Evolutionary conservation across 768 basidiomycete genomes (phyloP).

Genomic region (Cystobasidium onofrii): DNA sequence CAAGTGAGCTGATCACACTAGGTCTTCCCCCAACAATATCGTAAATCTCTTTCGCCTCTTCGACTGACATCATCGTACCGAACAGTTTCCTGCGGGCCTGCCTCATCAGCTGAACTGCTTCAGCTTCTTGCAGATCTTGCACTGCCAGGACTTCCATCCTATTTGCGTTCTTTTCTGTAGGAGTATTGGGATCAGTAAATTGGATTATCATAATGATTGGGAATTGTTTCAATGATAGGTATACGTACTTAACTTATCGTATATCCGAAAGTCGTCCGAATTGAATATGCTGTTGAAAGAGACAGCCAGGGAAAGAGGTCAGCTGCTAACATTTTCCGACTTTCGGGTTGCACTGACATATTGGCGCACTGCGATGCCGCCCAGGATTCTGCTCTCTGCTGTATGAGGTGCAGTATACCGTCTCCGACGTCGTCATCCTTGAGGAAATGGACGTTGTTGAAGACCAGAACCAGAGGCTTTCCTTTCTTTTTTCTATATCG

Average conservation of each 20-base stretch:
- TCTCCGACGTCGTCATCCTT: slow-evolving; percentile 61
- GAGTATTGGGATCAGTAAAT: too few relatives aligned
- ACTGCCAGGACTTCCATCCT: slow-evolving; percentile 71
- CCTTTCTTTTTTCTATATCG: slow-evolving; percentile 54
- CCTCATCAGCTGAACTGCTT: slow-evolving; percentile 56
- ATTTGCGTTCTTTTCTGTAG: slow-evolving; percentile 59
- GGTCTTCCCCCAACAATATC: slow-evolving; percentile 66
- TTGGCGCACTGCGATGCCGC: slow-evolving; percentile 49
- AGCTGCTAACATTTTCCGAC: slow-evolving; percentile 54
- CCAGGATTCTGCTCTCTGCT: slow-evolving; percentile 79
- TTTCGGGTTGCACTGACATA: too few relatives aligned
- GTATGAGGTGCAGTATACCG: slow-evolving; percentile 73
- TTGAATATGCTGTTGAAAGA: slow-evolving; percentile 53
- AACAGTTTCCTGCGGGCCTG: slow-evolving; percentile 51
- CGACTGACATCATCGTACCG: slow-evolving; percentile 46
- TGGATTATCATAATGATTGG: too few relatives aligned
- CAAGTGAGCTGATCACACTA: slow-evolving; percentile 63
- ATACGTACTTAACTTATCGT: slow-evolving; percentile 57
- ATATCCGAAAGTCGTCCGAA: slow-evolving; percentile 81
- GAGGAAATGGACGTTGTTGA: slow-evolving; percentile 57
- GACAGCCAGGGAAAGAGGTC: slow-evolving; percentile 49
- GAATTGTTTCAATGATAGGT: too few relatives aligned
- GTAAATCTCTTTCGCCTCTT: slow-evolving; percentile 51
- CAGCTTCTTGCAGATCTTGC: slow-evolving; percentile 58
- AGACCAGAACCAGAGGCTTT: slow-evolving; percentile 65